phyloP scores from a whole-genome alignment of 179 eudicot species.

The Beta corolliflora region DNA sequence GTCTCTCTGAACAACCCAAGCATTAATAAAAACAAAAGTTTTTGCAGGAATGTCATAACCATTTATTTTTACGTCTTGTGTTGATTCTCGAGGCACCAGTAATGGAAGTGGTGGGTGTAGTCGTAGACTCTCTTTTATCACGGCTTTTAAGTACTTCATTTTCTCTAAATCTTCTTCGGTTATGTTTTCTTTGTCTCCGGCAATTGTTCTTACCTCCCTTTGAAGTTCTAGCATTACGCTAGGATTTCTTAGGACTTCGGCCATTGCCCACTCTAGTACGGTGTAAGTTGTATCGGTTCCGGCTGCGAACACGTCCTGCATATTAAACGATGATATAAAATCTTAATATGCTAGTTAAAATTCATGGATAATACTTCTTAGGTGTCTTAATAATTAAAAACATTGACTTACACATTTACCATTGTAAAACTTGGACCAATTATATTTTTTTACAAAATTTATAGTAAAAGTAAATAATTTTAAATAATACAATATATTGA shows the following conservation, averaged over 20 bases:
- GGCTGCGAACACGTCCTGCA: conserved; percentile 35
- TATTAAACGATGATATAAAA: not conserved
- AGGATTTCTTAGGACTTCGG: conserved; percentile 45
- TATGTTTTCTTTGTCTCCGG: conserved; percentile 21
- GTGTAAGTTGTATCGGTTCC: conserved; percentile 29
- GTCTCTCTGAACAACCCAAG: conserved; percentile 29
- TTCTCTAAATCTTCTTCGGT: conserved; percentile 38
- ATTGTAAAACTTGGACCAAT: no score
- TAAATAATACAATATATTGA: not conserved
- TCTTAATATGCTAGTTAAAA: not conserved
- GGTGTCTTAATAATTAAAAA: no score
- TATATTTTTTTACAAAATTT: no score
- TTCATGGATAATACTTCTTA: not conserved
- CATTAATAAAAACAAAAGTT: conserved; percentile 25
- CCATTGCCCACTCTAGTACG: conserved; percentile 36
- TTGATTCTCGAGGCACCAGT: conserved; percentile 36
- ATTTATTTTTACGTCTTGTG: conserved; percentile 32
- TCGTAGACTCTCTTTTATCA: conserved; percentile 45
- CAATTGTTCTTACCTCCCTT: conserved; percentile 33
- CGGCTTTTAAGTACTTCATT: conserved; percentile 44
- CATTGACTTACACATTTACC: no score
- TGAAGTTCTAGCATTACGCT: conserved; percentile 32
- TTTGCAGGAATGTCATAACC: conserved; percentile 22
- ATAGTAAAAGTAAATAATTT: no score
- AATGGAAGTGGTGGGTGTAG: conserved; percentile 48